phyloP scores from a whole-genome alignment of 2,329 filamentous ascomycete species.

The Colletotrichum sp. region DNA sequence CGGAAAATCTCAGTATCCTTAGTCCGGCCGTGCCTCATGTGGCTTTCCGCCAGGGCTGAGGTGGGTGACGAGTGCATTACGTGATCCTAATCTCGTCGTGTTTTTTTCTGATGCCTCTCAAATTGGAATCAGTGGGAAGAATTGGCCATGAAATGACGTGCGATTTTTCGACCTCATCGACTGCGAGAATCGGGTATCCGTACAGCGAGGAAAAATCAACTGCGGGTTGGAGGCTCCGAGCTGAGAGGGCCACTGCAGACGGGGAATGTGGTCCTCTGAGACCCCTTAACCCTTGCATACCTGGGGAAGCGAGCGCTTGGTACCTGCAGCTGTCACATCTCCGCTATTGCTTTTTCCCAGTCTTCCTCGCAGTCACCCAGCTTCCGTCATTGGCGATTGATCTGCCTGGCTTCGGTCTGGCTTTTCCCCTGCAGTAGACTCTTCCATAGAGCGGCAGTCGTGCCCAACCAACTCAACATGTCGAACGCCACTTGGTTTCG shows the following conservation, averaged over 20 bases:
- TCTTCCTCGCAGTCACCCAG: neutral
- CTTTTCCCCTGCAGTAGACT: neutral
- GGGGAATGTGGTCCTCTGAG: neutral
- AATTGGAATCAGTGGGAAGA: neutral
- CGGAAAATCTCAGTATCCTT: neutral
- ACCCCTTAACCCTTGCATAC: neutral
- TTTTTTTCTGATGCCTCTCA: neutral
- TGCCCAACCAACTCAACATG: neutral
- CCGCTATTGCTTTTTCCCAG: neutral
- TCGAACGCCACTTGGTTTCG: neutral
- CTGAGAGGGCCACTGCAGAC: neutral
- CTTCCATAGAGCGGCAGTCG: neutral
- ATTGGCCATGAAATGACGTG: neutral
- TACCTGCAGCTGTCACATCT: slow-evolving; percentile 14
- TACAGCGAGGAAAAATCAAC: neutral
- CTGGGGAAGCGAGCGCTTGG: slow-evolving; percentile 4
- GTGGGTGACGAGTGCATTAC: neutral
- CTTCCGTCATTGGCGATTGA: neutral
- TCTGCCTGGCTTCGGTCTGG: neutral
- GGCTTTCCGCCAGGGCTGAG: neutral
- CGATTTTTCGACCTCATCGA: neutral
- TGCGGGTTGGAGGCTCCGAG: neutral
- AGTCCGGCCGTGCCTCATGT: neutral
- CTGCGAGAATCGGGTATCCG: neutral
- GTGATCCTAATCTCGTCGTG: neutral